Evolutionary conservation across 2,329 filamentous ascomycete species (phyloP).

Genomic region (Ascochyta viciae-villosae): DNA sequence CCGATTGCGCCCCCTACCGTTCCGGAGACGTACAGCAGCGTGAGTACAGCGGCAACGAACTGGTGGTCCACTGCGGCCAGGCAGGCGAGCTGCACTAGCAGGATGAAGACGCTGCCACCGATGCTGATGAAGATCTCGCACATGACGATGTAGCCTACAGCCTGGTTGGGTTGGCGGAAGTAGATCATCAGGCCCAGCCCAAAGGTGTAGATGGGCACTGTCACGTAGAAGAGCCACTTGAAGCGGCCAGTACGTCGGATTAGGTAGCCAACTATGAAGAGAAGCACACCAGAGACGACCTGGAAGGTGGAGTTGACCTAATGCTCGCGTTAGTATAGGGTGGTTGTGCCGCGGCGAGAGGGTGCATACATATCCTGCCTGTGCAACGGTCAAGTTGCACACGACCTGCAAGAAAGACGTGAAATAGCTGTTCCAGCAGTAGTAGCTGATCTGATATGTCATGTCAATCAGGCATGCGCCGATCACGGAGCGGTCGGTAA

Average conservation of each 20-base stretch:
- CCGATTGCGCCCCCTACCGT: conserved; percentile 66
- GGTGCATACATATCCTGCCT: conserved; percentile 57
- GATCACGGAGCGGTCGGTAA: conserved; percentile 68
- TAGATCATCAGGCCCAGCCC: conserved; percentile 65
- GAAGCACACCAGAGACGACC: conserved; percentile 62
- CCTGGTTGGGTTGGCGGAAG: conserved; percentile 46
- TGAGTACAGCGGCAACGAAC: conserved; percentile 67
- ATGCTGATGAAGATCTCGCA: conserved; percentile 22
- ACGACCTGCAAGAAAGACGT: conserved; percentile 64
- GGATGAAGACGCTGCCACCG: conserved; percentile 63
- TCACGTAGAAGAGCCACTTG: conserved; percentile 66
- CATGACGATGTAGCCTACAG: conserved; percentile 17
- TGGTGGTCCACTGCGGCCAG: conserved; percentile 57
- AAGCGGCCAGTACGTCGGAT: conserved; percentile 64
- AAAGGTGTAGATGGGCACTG: conserved; percentile 63
- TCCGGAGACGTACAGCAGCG: conserved; percentile 65
- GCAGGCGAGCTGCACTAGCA: conserved; percentile 57
- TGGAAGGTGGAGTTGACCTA: conserved; percentile 61
- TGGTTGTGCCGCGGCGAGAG: too few relatives aligned
- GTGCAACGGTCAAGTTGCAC: conserved; percentile 62
- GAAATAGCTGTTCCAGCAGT: conserved; percentile 64
- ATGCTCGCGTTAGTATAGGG: too few relatives aligned
- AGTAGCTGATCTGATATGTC: conserved; percentile 61
- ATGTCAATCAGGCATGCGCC: conserved; percentile 64
- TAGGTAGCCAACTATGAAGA: conserved; percentile 49